Base-by-base conservation (phyloP, 768 basidiomycete genomes). In the Lactifluus hygrophoroides region DNA sequence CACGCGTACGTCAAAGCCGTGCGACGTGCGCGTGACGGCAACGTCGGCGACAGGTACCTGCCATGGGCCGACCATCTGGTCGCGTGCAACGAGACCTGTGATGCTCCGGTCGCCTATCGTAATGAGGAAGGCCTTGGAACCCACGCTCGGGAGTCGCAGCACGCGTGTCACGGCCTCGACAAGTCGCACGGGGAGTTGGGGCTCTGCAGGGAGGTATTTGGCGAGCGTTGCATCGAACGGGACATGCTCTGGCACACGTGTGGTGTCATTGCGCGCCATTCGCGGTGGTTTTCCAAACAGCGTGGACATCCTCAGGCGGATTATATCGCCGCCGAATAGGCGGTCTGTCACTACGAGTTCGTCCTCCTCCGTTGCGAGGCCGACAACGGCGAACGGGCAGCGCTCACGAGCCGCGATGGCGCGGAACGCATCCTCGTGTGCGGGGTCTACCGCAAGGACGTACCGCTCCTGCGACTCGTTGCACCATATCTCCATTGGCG, bases 401-500 rank as follows among this genome's bases (percentile, higher is more conserved):
- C 96, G 77, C 69, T 99, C 96, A 65, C 96, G 80, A 68, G 79
- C 78, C 3, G 91, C 91, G 44, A 98, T 85, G 13, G 66, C 73
- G 66, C 84, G 83, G 71, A 99, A 98, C 5, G 73, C 70, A 2
- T 73, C 70, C 21, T 84, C 75, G 57, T 79, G 80, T 17, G 80
- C 77, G 2, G 83, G 81, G 0, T 82, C 81, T 59, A 99, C 80
- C 9, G 96, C 96, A 30, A 98, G 79, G 28, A 98, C 96, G 69
- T 98, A 99, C 38, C 96, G 85, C 67, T 98, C 96, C 75, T 98
- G 96, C 63, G 86, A 88, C 73, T 99, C 96, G 72, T 99, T 99
- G 69, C 96, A 98, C 96, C 96, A 99, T 50, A 98, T 97, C 74
- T 98, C 95, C 95, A 99, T 97, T 0, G 96, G 96, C 4, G 91